Percentiles rank a stretch among this genome's conserved stretches.
These are phyloP conservation scores for Aaosphaeria pasadenensis DNA, from an alignment of 2,329 filamentous ascomycete genomes.

Conservation along the genomic window DNA sequence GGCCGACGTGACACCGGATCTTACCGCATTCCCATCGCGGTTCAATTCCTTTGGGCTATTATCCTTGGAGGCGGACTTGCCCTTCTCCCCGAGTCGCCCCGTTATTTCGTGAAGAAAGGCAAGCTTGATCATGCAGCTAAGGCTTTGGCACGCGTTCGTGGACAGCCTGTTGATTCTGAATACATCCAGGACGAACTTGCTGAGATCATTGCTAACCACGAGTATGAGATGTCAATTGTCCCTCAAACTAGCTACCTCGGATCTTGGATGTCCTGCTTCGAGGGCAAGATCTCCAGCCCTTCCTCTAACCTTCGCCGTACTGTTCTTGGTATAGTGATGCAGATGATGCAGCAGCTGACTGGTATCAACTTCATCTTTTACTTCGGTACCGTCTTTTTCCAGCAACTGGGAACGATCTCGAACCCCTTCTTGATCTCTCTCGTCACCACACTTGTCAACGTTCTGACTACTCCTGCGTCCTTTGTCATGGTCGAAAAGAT, in stretches of 20 bases:
- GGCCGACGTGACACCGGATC: slow-evolving; percentile 61
- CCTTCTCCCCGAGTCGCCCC: slow-evolving; percentile 79
- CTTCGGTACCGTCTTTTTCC: slow-evolving; percentile 76
- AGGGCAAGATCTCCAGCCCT: slow-evolving; percentile 48
- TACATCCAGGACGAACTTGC: slow-evolving; percentile 78
- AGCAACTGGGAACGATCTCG: slow-evolving; percentile 65
- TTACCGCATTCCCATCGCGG: slow-evolving; percentile 73
- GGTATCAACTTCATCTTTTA: slow-evolving; percentile 87
- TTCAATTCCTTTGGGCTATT: slow-evolving; percentile 80
- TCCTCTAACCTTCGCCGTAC: slow-evolving; percentile 52
- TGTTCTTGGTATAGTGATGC: slow-evolving; percentile 46
- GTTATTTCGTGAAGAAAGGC: slow-evolving; percentile 80
- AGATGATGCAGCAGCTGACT: slow-evolving; percentile 60
- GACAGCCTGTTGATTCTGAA: slow-evolving; percentile 70
- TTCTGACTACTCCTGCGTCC: slow-evolving; percentile 77
- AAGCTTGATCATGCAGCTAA: slow-evolving; percentile 64
- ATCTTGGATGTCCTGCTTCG: slow-evolving; percentile 66
- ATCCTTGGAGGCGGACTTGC: slow-evolving; percentile 71
- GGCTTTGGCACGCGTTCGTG: slow-evolving; percentile 68
- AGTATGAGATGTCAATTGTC: slow-evolving; percentile 69
- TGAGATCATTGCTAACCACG: slow-evolving; percentile 89
- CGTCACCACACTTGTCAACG: slow-evolving; percentile 86
- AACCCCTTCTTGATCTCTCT: slow-evolving; percentile 82
- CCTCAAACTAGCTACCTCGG: slow-evolving; percentile 33
- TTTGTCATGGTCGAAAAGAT: slow-evolving; percentile 82